Base-by-base conservation (phyloP, 2,329 filamentous ascomycete species). In the Fusarium tuaranense region DNA sequence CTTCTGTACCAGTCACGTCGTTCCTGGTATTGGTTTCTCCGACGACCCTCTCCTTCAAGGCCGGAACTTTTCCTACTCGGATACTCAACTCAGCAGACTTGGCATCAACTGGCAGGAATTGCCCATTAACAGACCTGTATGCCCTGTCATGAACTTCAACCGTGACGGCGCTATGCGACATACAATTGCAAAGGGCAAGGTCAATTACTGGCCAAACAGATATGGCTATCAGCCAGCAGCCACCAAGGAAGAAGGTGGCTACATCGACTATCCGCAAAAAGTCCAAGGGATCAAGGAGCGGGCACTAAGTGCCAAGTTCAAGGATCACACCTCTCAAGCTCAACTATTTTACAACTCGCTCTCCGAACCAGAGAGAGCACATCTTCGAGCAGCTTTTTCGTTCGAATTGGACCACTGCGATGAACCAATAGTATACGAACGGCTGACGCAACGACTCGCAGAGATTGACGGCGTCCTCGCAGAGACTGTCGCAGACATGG, bases 341-440 rank as follows among this genome's bases (percentile, higher is more conserved):
- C 93, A 95, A 80, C 86, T 96, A 2, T 97, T 97, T 85, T 96
- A 91, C 85, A 96, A 96, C 85, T 95, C 92, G 18, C 82, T 96
- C 75, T 89, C 90, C 0, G 83, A 87, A 0, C 85, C 90, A 5
- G 94, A 96, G 82, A 91, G 93, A 83, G 89, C 93, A 72, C 92
- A 94, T 78, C 78, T 94, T 20, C 86, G 93, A 81, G 92, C 94
- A 76, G 92, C 92, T 0, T 89, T 94, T 60, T 90, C 92, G 2
- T 94, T 94, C 79, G 93, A 95, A 82, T 85, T 97, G 1, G 93
- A 95, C 78, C 94, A 96, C 82, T 97, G 94, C 80, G 93, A 96
- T 25, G 94, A 97, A 48, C 89, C 92, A 0, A 82, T 93, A 12
- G 93, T 97, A 0, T 96, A 95, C 81, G 89, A 92, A 71, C 89